phyloP scores from a whole-genome alignment of 257 asterid species.

The Solanum medicagineum region DNA sequence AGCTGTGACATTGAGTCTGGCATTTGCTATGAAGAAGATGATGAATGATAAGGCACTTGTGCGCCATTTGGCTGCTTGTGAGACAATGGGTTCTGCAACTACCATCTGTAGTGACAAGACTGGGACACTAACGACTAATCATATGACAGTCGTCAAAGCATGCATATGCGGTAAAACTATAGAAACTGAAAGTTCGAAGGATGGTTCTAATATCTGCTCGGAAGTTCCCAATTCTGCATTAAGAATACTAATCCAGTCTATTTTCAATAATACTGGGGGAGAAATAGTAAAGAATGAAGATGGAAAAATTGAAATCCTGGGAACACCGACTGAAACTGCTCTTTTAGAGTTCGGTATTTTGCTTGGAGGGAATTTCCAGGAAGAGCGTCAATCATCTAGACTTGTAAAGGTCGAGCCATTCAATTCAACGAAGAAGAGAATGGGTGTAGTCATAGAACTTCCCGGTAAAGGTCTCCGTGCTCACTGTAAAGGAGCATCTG shows the following conservation, averaged over 20 bases:
- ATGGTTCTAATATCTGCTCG: constrained; percentile 31
- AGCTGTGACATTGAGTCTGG: constrained; percentile 89
- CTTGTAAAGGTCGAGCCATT: constrained; percentile 80
- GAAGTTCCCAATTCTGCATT: constrained; percentile 40
- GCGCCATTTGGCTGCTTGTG: constrained; percentile 89
- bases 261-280: constrained; percentile 80
- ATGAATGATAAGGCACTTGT: constrained; percentile 93
- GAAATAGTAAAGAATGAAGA: constrained; percentile 50
- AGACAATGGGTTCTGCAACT: constrained; percentile 95
- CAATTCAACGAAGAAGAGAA: constrained; percentile 70
- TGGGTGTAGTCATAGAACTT: constrained; percentile 72
- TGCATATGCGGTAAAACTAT: constrained; percentile 41
- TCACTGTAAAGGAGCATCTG: constrained; percentile 90
- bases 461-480: constrained; percentile 53
- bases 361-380: constrained; percentile 69
- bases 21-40: constrained; percentile 95
- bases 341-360: constrained; percentile 69
- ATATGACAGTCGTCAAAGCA: constrained; percentile 68
- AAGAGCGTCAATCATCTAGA: constrained; percentile 32
- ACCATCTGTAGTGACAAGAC: constrained; percentile 94
- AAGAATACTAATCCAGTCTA: constrained; percentile 42
- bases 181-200: constrained; percentile 30
- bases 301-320: constrained; percentile 57
- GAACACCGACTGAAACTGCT: constrained; percentile 82
- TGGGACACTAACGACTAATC: constrained; percentile 83